phyloP scores from a whole-genome alignment of 768 basidiomycete genomes.

The Rhodosporidiobolus sp. region DNA sequence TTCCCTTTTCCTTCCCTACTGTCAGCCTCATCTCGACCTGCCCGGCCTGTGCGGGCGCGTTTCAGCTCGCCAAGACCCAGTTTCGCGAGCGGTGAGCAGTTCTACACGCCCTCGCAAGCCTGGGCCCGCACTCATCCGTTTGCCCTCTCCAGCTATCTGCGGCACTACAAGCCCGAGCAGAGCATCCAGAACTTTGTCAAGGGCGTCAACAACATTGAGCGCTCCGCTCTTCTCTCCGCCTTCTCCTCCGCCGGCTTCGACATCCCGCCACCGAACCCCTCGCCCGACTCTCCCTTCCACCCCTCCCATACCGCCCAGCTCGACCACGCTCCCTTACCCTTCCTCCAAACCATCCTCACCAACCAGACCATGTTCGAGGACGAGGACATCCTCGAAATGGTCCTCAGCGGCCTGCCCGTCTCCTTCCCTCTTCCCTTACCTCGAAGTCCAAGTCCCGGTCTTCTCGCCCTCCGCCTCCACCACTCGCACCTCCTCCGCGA shows the following conservation, averaged over 20 bases:
- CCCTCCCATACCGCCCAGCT: constrained; percentile 46
- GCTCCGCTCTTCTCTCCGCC: constrained; percentile 52
- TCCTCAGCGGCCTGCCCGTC: constrained; percentile 26
- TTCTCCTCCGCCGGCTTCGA: constrained; percentile 31
- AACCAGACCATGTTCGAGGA: constrained; percentile 62
- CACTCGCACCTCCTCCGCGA: constrained; percentile 59
- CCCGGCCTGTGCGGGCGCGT: constrained; percentile 64
- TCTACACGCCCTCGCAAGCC: background rate
- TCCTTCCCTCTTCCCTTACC: constrained; percentile 53
- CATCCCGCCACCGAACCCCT: constrained; percentile 46
- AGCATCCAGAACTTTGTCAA: constrained; percentile 57
- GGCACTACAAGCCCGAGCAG: constrained; percentile 35
- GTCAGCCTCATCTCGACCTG: constrained; percentile 61
- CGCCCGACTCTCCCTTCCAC: background rate
- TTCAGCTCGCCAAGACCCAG: constrained; percentile 63
- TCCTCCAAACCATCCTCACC: constrained; percentile 63
- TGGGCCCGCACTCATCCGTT: too few relatives aligned
- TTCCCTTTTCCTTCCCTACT: constrained; percentile 44
- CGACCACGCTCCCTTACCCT: constrained; percentile 55
- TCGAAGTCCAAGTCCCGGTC: constrained; percentile 50
- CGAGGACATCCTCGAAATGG: constrained; percentile 51
- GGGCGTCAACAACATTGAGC: constrained; percentile 63
- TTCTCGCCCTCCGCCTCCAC: constrained; percentile 58
- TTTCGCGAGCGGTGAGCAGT: constrained; percentile 63
- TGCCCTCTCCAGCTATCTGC: constrained; percentile 4